Evolutionary conservation across 2,329 filamentous ascomycete species (phyloP), one percentile per base, ranked within the genome.

Genomic region (Juglanconis juglandina): DNA sequence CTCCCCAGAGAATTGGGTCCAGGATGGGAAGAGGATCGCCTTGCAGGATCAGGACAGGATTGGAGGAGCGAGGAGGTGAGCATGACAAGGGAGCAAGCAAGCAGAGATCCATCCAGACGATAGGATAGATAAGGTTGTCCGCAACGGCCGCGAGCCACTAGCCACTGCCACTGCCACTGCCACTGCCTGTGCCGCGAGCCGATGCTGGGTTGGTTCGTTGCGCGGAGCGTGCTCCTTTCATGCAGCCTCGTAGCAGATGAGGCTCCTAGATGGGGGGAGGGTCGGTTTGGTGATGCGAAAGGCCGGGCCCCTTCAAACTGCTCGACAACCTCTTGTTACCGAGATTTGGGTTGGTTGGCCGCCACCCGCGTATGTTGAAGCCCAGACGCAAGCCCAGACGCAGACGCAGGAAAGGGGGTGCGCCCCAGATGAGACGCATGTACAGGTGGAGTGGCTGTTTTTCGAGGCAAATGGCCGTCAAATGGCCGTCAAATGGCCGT

Each of bases 1-100:
- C 33, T 37, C 42, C 58, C 39, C 48, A 59, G 47, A 54, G 37
- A 51, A 55, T 44, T 41, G 56, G 56, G 42, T 33, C 56, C 50
- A 50, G 56, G 41, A 53, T 58, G 50, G 30, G 32, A 10, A 47
- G 34, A 55, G 52, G 52, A 55, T 44, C 52, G 46, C 39, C 42
- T 48, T 42, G 37, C 37, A 42, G 58, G 44, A 55, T 53, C 17
- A 24, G 44, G 46, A 46, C 53, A 51, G 34, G 35, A 51, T 50
- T 17, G 17, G 17, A 17, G 17, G 17, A 34, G 51, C 44, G 35
- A 49, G 24, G 34, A 17, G 34, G 44, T 37, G 53, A 42, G 35
- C 30, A 33, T 8, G 44, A 32, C 44, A 41, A 48, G 14, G 44
- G n/a, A 24, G 49, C 58, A 35, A 32, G 17, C n/a, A 32, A 46